Base-by-base conservation (phyloP, 2,329 filamentous ascomycete species). In the Pseudogymnoascus sp. region DNA sequence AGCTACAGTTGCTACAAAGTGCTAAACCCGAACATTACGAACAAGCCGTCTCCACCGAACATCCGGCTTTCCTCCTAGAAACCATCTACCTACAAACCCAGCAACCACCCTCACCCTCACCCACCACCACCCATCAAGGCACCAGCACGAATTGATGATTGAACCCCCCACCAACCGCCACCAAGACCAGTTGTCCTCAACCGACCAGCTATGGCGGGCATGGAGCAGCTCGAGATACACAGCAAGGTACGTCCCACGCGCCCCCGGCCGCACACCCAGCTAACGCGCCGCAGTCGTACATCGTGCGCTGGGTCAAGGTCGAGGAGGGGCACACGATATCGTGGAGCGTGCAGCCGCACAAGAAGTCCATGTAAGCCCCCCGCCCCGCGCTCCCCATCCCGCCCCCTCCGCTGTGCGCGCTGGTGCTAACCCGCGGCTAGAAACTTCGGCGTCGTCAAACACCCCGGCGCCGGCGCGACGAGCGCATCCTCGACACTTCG, bases 381-480 rank as follows among this genome's bases (percentile, higher is more conserved):
- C 19, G n/a, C 53, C 28, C 59, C 46, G 37, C 56, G 35, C 60
- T 59, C 59, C 43, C 65, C 62, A 46, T 65, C 37, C 14, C 59
- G 43, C 6, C 4, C 38, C 31, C 38, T 60, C 16, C 3, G 33
- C 11, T 24, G 19, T 33, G n/a, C 26, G 53, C 19, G 11, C 12
- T 3, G 37, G 8, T 41, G 41, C 61, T 62, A 11, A 16, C 43
- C 63, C 65, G 5, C 43, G 46, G 62, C 28, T 71, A 89, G 86
- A 76, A 97, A 98, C 78, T 96, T 99, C 75, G 95, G 93, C 73
- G 89, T 99, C 72, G 96, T 99, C 77, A 98, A 97, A 75, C 95
- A 98, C 75, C 93, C 95, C 2, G 92, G 93, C 68, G 88, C 84
- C 64, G 85, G 85, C 59, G 37, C 62, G 28, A 37, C 56, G 26